phyloP scores from a whole-genome alignment of 208 protist genomes.

The Trypanosoma caninum region DNA sequence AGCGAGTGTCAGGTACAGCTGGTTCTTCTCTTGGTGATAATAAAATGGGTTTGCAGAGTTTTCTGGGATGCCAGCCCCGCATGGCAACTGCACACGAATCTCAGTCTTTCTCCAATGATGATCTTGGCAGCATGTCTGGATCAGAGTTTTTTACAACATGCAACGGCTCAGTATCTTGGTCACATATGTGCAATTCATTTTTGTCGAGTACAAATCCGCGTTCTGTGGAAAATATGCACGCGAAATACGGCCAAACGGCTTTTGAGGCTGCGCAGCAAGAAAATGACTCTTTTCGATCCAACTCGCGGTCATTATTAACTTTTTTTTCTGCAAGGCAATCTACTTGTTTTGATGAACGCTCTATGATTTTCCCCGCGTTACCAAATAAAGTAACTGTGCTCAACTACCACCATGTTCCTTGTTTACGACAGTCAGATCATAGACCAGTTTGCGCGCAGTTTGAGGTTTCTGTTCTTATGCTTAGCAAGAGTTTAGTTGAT shows the following conservation, averaged over 20 bases:
- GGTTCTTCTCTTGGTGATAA: too few relatives aligned
- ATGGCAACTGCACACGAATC: not conserved
- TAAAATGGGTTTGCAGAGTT: too few relatives aligned
- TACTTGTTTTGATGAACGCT: conserved; percentile 20
- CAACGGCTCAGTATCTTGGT: too few relatives aligned
- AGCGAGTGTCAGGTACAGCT: not conserved
- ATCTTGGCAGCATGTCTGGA: too few relatives aligned
- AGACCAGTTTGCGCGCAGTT: conserved; percentile 69
- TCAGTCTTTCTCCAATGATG: too few relatives aligned
- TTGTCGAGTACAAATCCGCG: too few relatives aligned
- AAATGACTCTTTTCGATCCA: not conserved
- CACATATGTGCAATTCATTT: too few relatives aligned
- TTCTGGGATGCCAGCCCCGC: too few relatives aligned
- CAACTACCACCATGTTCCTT: conserved; percentile 42
- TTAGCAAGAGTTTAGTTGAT: conserved; percentile 36
- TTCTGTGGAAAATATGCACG: too few relatives aligned
- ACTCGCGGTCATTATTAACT: conserved; percentile 21
- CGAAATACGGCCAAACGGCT: too few relatives aligned
- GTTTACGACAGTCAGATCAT: conserved; percentile 65
- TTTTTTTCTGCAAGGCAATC: conserved; percentile 28
- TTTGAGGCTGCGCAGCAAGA: not conserved
- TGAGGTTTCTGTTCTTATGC: conserved; percentile 46
- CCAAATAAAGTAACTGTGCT: conserved; percentile 43
- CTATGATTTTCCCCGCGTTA: conserved; percentile 37
- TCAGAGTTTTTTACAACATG: too few relatives aligned